Evolutionary conservation across 192 early-diverging fungal species (phyloP), one percentile per base, ranked within the genome.

Genomic region (Coemansia sp.): DNA sequence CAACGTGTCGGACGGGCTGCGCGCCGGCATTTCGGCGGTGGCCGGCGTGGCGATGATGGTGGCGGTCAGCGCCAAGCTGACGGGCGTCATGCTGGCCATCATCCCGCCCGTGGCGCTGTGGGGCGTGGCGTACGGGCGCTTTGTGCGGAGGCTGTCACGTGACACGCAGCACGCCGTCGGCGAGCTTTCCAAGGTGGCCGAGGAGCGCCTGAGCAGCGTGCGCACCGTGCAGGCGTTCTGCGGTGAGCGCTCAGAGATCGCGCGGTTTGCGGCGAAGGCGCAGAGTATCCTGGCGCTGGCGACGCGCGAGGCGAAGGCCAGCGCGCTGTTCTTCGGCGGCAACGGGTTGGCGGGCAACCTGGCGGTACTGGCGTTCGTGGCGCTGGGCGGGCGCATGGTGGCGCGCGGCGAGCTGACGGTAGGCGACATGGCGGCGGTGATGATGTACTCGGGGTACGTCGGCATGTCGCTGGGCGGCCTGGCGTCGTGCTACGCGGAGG

Each of bases 1-100:
- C 59, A 89, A 89, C 59, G 76, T 92, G 41, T 83, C 83, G 15
- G 90, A 92, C 51, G 90, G 88, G 1, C 67, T 92, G 51, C 65
- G 90, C 2, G 80, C 82, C 23, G 27, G 76, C 6, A 80, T 88
- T 5, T 85, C 81, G 39, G 80, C 86, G 14, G 42, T 64, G 4
- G 83, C 82, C 5, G 88, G 86, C 13, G 53, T 85, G 13, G 70
- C 67, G 39, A 87, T 88, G 84, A 89, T 89, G 87, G 44, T 87
- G 30, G 85, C 80, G 42, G 80, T 89, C 59, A 84, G 84, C 57
- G 81, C 84, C 18, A 78, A 82, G 49, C 81, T 87, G 42, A 87
- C 85, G 2, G 81, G 75, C 2, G 85, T 86, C 3, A 89, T 91
- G 86, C 79, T 89, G 66, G 56, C 80, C 9, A 83, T 92, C 25